Base-by-base conservation (phyloP, 2,329 filamentous ascomycete genomes). In the Exophiala viscosa region DNA sequence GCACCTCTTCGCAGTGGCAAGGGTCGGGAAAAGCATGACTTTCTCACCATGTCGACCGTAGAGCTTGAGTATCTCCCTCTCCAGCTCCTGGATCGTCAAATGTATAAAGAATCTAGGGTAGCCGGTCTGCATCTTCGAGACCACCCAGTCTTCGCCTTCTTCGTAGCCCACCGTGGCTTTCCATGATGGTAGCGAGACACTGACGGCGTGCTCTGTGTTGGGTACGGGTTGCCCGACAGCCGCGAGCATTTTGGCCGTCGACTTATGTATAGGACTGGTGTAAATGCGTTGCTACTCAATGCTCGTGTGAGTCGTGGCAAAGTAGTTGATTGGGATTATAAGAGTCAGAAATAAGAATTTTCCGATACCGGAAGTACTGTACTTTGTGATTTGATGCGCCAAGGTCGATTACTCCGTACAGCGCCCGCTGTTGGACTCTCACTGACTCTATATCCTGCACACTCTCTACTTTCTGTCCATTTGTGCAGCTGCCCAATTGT, bases 81-180 rank as follows among this genome's bases (percentile, higher is more conserved):
- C 85, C 54, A 99, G 84, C 33, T 82, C 82, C 59, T 84, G 77
- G 60, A 97, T 95, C 61, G 79, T 84, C 64, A 85, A 87, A 70
- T 97, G 90, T 57, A 97, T 85, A 71, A 95, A 96, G 75, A 97
- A 99, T 48, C 91, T 82, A 55, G 93, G 93, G 70, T 99, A 99
- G 33, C 93, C 93, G 40, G 88, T 95, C 60, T 82, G 79, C 90
- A 99, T 87, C 66, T 85, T 86, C 58, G 79, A 81, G 14, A 93
- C 60, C n/a, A 99, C 88, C 86, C 89, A 93, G 51, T 85, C 76
- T 67, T 95, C 81, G 45, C 90, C 92, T 70, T 99, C 90, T 70
- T 99, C 93, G 66, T 99, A 99, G 36, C 84, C 92, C 35, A 99
- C 78, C 65, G 95, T 97, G 60, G 90, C 79, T 60, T 79, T 80